A percentile compares a stretch with the other conserved stretches of the same genome.
These are phyloP conservation scores for Penicillium samsonianum DNA, from an alignment of 495 filamentous ascomycete genomes.

Conservation along the genomic window DNA sequence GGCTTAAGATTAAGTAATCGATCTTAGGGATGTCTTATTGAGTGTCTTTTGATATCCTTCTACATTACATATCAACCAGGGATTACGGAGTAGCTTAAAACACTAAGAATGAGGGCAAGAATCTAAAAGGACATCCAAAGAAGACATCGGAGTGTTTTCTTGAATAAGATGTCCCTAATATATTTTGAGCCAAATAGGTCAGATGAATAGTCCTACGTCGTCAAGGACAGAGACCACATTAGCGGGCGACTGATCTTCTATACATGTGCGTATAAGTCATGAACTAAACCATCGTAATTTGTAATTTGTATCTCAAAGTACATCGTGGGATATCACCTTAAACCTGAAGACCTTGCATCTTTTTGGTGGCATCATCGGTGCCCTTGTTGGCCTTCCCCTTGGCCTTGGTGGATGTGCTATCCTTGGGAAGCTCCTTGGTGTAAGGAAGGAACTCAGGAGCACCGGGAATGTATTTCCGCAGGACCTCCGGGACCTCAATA, in stretches of 20 bases:
- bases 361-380: constrained; percentile 40
- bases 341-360: constrained; percentile 45
- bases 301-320: constrained; percentile 9
- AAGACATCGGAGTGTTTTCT: neutral
- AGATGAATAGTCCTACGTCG: neutral
- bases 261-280: neutral
- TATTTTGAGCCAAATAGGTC: too few species aligned
- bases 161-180: neutral
- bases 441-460: constrained; percentile 84
- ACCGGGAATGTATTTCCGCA: constrained; percentile 91
- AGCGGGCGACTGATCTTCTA: neutral
- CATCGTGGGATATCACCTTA: constrained; percentile 18
- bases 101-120: too few species aligned
- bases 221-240: neutral
- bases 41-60: too few species aligned
- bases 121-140: too few species aligned
- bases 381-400: constrained; percentile 48
- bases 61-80: too few species aligned
- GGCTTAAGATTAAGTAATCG: too few species aligned
- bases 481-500: constrained; percentile 78
- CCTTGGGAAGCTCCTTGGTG: constrained; percentile 78
- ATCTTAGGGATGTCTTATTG: too few species aligned
- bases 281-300: constrained; percentile 7
- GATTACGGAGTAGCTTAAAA: too few species aligned
- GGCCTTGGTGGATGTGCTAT: constrained; percentile 61